A percentile compares a stretch with the other conserved stretches of the same genome.
These are phyloP conservation scores for Babesia sp. DNA, from an alignment of 169 alveolate genomes.

Conservation along the genomic window DNA sequence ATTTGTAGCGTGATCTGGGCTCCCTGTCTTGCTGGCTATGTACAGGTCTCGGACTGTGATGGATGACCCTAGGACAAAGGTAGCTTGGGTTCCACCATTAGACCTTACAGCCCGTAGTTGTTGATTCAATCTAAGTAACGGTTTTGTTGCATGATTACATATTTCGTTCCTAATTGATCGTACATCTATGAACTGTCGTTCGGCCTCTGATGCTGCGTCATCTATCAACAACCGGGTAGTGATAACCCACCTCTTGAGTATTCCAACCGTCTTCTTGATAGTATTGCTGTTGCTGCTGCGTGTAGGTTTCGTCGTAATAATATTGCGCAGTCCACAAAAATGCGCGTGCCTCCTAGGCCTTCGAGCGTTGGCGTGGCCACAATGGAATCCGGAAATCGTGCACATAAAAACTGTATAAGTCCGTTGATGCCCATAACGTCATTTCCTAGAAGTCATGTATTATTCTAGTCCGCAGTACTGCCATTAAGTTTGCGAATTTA, in stretches of 20 bases:
- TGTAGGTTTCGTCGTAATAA: conserved; percentile 43
- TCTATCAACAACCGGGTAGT: not conserved
- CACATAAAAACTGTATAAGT: conserved; percentile 25
- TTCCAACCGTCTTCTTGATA: conserved; percentile 19
- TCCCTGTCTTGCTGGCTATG: conserved; percentile 11
- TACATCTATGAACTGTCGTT: conserved; percentile 20
- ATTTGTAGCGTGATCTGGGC: conserved; percentile 2
- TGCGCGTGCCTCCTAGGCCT: conserved; percentile 27
- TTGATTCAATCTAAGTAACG: conserved; percentile 35
- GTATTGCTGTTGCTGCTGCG: conserved; percentile 46
- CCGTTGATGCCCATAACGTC: conserved; percentile 50
- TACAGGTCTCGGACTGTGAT: conserved; percentile 21
- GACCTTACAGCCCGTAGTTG: conserved; percentile 21
- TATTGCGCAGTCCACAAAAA: conserved; percentile 54
- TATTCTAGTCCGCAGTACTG: too few relatives aligned
- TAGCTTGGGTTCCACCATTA: conserved; percentile 44
- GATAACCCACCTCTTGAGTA: conserved; percentile 6
- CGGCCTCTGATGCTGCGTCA: conserved; percentile 19
- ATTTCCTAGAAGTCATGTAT: too few relatives aligned
- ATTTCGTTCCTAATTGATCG: conserved; percentile 25
- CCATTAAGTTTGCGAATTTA: too few relatives aligned
- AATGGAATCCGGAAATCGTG: conserved; percentile 31
- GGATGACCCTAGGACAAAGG: conserved; percentile 60
- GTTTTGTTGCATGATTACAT: conserved; percentile 48
- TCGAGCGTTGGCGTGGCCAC: conserved; percentile 31